A percentile compares a stretch with the other conserved stretches of the same genome.
phyloP scores from a whole-genome alignment of 108 stramenopile genomes.

The Nannochloropsis gaditana region DNA sequence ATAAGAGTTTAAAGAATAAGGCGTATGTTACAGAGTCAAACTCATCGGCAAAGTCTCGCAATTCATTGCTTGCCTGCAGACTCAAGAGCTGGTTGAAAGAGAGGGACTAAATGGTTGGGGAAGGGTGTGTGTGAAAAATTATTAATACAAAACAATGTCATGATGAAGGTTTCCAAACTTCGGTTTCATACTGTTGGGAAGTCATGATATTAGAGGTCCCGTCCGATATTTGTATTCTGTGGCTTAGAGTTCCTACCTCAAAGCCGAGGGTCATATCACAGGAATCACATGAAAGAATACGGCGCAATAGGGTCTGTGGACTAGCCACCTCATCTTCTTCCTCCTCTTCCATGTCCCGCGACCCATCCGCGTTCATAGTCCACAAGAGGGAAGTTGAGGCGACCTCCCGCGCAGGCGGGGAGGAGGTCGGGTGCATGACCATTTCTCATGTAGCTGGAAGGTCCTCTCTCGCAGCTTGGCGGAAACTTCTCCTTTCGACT shows the following conservation, averaged over 20 bases:
- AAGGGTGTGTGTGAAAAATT: no score
- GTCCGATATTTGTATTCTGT: no score
- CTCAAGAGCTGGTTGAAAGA: neutral
- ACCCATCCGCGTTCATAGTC: neutral
- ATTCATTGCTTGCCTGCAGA: neutral
- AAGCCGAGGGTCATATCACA: neutral
- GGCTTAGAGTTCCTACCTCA: neutral
- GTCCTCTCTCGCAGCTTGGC: no score
- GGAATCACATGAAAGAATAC: neutral
- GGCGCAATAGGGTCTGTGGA: neutral
- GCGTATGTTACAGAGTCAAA: neutral
- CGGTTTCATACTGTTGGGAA: neutral
- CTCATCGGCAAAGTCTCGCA: neutral
- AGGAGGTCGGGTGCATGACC: neutral
- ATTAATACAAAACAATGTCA: neutral
- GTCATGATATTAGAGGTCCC: no score
- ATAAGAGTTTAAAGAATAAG: neutral
- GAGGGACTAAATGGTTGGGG: neutral
- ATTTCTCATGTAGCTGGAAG: no score
- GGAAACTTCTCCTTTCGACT: no score
- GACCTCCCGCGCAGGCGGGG: neutral
- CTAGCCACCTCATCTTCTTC: neutral
- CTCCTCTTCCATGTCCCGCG: neutral
- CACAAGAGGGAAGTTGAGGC: neutral
- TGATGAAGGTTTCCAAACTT: neutral